Evolutionary conservation across 2,329 filamentous ascomycete genomes (phyloP).

Genomic region (Dothistroma pini): DNA sequence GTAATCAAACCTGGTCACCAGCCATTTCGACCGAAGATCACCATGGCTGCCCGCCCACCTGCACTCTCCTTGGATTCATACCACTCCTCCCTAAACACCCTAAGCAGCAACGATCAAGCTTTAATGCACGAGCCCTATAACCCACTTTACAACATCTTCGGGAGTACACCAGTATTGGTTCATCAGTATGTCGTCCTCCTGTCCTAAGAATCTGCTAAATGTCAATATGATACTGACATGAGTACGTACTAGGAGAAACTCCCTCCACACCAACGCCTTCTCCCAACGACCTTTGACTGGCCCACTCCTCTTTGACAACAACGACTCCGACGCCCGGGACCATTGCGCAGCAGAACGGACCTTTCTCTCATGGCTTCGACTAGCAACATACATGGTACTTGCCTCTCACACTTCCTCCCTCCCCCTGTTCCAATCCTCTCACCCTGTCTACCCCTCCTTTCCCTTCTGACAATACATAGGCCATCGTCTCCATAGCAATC

Average conservation of each 20-base stretch:
- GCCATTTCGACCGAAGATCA: not conserved
- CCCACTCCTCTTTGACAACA: conserved; percentile 69
- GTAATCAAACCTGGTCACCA: not conserved
- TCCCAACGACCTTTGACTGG: conserved; percentile 61
- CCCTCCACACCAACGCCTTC: conserved; percentile 49
- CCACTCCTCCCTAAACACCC: conserved; percentile 8
- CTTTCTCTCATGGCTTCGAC: conserved; percentile 86
- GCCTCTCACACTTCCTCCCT: conserved; percentile 87
- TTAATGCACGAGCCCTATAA: conserved; percentile 42
- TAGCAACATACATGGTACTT: conserved; percentile 86
- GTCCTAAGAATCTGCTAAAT: not conserved
- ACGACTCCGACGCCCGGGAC: conserved; percentile 69
- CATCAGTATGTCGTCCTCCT: conserved; percentile 41
- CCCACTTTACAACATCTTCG: conserved; percentile 51
- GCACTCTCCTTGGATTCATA: not conserved
- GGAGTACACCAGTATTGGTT: conserved; percentile 48
- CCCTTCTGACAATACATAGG: conserved; percentile 27
- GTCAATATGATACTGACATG: not conserved
- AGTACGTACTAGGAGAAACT: conserved; percentile 37
- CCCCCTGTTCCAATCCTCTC: conserved; percentile 70
- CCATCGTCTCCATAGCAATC: conserved; percentile 84
- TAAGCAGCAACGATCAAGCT: conserved; percentile 24
- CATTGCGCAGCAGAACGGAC: conserved; percentile 77
- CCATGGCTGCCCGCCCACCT: conserved; percentile 3
- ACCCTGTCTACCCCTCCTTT: not conserved